Base-by-base conservation (phyloP, 176 grass and related monocot genomes). In the Carex myosuroides region DNA sequence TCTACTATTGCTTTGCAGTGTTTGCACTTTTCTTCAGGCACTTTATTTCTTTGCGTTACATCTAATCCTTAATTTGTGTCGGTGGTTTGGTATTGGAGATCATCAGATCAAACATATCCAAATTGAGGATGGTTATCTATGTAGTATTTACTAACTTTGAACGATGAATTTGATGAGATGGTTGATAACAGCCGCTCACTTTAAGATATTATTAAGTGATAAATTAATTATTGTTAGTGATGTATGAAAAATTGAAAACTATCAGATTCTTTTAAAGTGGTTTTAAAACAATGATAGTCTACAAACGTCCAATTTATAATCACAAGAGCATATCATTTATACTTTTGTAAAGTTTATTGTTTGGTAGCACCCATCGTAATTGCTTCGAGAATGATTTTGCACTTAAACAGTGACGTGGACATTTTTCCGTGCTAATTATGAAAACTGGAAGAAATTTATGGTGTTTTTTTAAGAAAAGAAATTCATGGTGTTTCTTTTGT, bases 21-120 rank as follows among this genome's bases (percentile, higher is more conserved):
- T 76, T 76, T 14, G 24, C 20, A 75, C 71, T 75, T 24, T 54
- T 75, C 71, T 75, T 21, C 21, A 10, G 13, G 13, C 24, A 14
- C 72, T 76, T 76, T 56, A 9, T 54, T 75, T 53, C 44, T 75
- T 76, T 55, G 48, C 72, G 72, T 55, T 76, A 29, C 44, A 76
- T 76, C 48, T 54, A 55, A 76, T 76, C 48, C 21, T 50, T 50
- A 10, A 48, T 48, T 46, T 71, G 9, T 30, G 72, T 76, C 72
- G 72, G 72, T 76, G 46, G 48, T 76, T 55, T 74, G 20, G 22
- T 24, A 52, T 24, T 73, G 41, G n/a, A 46, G 29, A 29, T 29
- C 33, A 3, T 0, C 3, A 39, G 41, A 21, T 14, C n/a, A 13
- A 42, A 52, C 26, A 6, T 64, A 70, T 44, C 17, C 33, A 69